Evolutionary conservation across 1,284 basidiomycete species (phyloP), one percentile per base, ranked within the genome.

Genomic region (Ganoderma boninense): DNA sequence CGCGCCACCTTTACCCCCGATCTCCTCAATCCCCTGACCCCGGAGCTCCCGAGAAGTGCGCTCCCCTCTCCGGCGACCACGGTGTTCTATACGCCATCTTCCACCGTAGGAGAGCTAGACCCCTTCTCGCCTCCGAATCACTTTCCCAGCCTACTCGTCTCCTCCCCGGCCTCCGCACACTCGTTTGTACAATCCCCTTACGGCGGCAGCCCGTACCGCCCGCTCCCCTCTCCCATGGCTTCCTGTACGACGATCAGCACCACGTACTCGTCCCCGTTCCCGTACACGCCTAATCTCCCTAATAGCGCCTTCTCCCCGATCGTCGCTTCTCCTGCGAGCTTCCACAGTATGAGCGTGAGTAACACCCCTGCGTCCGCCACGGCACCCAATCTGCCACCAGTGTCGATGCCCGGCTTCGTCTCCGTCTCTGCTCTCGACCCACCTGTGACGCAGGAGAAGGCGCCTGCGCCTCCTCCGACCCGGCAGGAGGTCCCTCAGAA

Each of bases 401-500:
- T 26, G 11, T 20, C 49, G 57, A 4, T 64, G 64, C 3, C 72
- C n/a, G n/a, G n/a, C n/a, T n/a, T n/a, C 62, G 18, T 54, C 61
- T 40, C 43, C 63, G 18, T 62, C 44, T 52, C 18, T 13, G 23
- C 1, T 40, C 44, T 35, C 49, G 52, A 69, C 49, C 35, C 68
- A 32, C 20, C 62, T 59, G 13, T 43, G 60, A 18, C 60, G 4
- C 38, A 40, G 42, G 40, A 29, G 40, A 62, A 26, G 23, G 38
- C 60, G 40, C 20, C 35, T n/a, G 35, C 6, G 16, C 20, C 35
- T 29, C 11, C 60, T 43, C 40, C 38, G n/a, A 62, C 11, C 23
- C 60, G 60, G 26, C 38, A 57, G 4, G 69, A 64, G 26, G 52
- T 77, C n/a, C 71, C 71, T 1, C 75, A 77, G 62, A 62, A 66